Evolutionary conservation across 805 yeast species (phyloP).

Genomic region (Myxozyma neotropica): DNA sequence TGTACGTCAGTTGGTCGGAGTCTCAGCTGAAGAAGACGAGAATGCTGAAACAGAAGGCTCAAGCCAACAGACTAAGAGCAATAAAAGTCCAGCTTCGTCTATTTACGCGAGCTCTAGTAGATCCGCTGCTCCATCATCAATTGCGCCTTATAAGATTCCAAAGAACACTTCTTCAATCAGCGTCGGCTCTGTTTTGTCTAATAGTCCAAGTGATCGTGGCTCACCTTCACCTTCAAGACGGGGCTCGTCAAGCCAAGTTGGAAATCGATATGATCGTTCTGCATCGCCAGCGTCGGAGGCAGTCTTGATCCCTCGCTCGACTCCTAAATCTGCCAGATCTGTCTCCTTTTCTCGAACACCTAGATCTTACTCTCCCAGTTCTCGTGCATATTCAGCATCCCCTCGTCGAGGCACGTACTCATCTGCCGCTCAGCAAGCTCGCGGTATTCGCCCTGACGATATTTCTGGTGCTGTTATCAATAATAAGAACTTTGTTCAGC

Average conservation of each 20-base stretch:
- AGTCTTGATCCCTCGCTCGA: conserved; percentile 7
- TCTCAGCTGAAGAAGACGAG: neutral
- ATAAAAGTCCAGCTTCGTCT: conserved; percentile 12
- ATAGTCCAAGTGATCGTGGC: conserved; percentile 1
- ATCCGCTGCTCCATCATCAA: neutral
- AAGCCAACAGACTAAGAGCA: neutral
- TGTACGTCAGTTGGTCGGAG: conserved; percentile 65
- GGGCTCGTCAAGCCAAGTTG: conserved; percentile 6
- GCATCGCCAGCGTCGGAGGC: conserved; percentile 6
- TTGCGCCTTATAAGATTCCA: neutral
- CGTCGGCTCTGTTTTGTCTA: conserved; percentile 21
- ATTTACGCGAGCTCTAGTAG: conserved; percentile 7
- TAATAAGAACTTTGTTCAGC: conserved; percentile 25
- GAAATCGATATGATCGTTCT: neutral
- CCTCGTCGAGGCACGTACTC: conserved; percentile 28
- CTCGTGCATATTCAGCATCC: conserved; percentile 11
- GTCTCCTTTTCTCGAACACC: conserved; percentile 18
- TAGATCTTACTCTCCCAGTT: conserved; percentile 2
- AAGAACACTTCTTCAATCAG: conserved; percentile 22
- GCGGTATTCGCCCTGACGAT: conserved; percentile 18
- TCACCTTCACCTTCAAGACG: conserved; percentile 27
- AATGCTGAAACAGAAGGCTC: conserved; percentile 10
- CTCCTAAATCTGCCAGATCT: neutral
- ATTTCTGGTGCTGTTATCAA: conserved; percentile 14
- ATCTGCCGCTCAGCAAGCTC: conserved; percentile 20